phyloP scores from a whole-genome alignment of 495 filamentous ascomycete species.

The Bryoglossum gracile region DNA sequence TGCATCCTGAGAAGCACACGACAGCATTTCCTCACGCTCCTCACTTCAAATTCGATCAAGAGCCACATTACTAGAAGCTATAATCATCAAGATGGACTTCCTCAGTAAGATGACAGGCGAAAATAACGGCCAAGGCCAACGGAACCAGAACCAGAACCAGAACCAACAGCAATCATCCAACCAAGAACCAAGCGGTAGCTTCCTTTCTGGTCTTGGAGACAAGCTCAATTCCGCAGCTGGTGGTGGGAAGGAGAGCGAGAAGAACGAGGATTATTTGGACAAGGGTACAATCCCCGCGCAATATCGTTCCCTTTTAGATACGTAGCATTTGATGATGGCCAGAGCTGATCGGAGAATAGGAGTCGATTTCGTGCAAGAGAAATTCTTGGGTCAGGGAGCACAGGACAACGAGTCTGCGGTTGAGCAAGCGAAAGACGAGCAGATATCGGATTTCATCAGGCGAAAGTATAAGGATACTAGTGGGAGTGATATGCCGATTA shows the following conservation, averaged over 20 bases:
- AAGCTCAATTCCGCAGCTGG: conserved; percentile 56
- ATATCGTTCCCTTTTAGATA: not conserved
- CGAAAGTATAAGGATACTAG: conserved; percentile 52
- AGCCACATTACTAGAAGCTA: no score
- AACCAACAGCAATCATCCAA: not conserved
- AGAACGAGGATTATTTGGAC: conserved; percentile 61
- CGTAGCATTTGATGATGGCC: conserved; percentile 2
- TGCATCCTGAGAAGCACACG: no score
- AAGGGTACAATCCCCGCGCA: conserved; percentile 39
- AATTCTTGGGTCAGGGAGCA: conserved; percentile 53
- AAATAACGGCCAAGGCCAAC: not conserved
- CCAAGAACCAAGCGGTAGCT: conserved; percentile 29
- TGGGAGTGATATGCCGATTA: conserved; percentile 55
- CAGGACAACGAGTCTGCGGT: conserved; percentile 64
- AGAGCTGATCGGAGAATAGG: conserved; percentile 33
- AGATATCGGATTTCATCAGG: conserved; percentile 57
- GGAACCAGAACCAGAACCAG: not conserved
- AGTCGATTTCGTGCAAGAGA: conserved; percentile 61
- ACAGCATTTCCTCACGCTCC: no score
- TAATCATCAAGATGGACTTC: conserved; percentile 10
- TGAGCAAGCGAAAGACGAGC: conserved; percentile 70
- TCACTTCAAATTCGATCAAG: no score
- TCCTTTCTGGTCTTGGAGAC: conserved; percentile 44
- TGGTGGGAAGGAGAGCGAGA: conserved; percentile 58
- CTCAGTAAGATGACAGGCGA: conserved; percentile 4